Evolutionary conservation across 192 early-diverging fungal genomes (phyloP).

Genomic region (Ambispora gerdemannii): DNA sequence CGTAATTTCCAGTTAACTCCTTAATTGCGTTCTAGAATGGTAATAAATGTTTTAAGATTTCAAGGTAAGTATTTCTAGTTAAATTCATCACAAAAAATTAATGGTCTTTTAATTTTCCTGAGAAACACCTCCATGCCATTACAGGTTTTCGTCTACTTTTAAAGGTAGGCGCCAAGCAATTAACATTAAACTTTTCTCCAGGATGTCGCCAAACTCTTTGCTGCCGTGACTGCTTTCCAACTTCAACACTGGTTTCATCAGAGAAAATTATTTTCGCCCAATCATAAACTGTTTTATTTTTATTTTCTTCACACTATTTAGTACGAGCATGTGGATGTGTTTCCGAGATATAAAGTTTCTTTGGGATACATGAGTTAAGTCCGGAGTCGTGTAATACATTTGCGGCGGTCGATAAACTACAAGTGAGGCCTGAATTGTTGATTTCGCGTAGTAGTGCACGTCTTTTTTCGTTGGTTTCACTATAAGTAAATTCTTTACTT

Average conservation of each 20-base stretch:
- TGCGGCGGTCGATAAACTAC: not conserved
- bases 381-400: not conserved
- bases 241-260: not conserved
- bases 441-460: not conserved
- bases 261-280: not conserved
- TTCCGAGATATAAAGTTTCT: not conserved
- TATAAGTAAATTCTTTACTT: not conserved
- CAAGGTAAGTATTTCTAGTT: not conserved
- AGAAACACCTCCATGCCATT: no score
- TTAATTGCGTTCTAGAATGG: not conserved
- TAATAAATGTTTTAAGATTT: not conserved
- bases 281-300: not conserved
- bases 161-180: not conserved
- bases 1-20: not conserved
- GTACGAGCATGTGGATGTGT: not conserved
- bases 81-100: not conserved
- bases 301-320: not conserved
- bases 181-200: not conserved
- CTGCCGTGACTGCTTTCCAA: not conserved
- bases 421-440: not conserved
- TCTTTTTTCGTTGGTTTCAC: not conserved
- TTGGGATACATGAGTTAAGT: not conserved
- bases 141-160: not conserved
- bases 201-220: not conserved
- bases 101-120: not conserved